Evolutionary conservation across 768 basidiomycete genomes (phyloP), one percentile per base, ranked within the genome.

Genomic region (Gautieria morchelliformis): DNA sequence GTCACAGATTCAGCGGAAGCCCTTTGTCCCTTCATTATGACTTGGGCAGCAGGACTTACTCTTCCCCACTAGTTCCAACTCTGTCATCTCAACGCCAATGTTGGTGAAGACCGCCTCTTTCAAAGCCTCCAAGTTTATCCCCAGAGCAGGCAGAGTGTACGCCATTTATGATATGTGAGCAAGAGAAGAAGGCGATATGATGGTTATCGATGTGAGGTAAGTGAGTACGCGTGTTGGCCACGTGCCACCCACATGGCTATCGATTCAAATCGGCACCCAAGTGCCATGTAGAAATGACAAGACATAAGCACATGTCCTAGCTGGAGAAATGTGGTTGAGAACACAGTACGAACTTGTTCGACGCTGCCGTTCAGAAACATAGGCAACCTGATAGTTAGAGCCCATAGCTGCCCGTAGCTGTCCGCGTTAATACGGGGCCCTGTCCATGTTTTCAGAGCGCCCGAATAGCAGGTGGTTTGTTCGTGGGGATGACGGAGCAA

Each of bases 41-140:
- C 19, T 39, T 20, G 15, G 15, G 10, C n/a, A 24, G n/a, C 10
- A 11, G 19, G 37, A 20, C 53, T 50, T 45, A 66, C 66, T 65
- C 63, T 60, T 65, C 32, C 60, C 61, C 39, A 65, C 58, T 6
- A 61, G 50, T 61, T 67, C 65, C 52, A 66, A 62, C 22, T 60
- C 53, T 30, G 54, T 56, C 39, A 67, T 62, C 0, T 58, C 30
- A n/a, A 56, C 58, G 12, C 44, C 59, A 11, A 63, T 30, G 17
- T 58, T 57, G 22, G 55, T 50, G 33, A 54, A 52, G 40, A 67
- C 64, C 4, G 62, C 60, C 33, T 53, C 58, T 11, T 61, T 58
- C 22, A 67, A 60, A 10, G 52, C 56, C 41, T 64, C 65, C 6
- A 66, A 59, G 15, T 65, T 61, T 8, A 59, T 58, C 47, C 24